Evolutionary conservation across 164 flowering plant species (phyloP).

Genomic region (Kingdonia uniflora): DNA sequence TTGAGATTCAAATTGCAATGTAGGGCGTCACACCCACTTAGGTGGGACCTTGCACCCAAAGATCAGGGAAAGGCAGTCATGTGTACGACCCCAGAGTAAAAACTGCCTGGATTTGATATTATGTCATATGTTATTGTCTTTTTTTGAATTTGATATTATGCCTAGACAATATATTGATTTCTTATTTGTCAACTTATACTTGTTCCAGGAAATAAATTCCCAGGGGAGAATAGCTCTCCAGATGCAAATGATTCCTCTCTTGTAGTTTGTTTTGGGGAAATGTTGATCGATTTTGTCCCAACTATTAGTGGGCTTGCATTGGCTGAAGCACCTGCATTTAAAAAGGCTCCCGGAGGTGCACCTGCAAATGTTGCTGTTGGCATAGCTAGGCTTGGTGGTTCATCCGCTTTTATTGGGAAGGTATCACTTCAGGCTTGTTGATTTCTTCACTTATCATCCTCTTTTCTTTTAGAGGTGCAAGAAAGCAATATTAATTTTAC

Average conservation of each 20-base stretch:
- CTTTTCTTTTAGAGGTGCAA: neutral
- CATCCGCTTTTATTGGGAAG: conserved; percentile 95
- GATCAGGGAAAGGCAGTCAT: too few species aligned
- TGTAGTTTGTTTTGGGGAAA: conserved; percentile 93
- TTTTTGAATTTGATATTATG: too few species aligned
- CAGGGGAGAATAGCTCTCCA: conserved; percentile 27
- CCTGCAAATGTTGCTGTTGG: conserved; percentile 99
- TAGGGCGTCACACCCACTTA: too few species aligned
- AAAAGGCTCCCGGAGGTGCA: conserved; percentile 97
- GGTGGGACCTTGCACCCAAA: too few species aligned
- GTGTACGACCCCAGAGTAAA: too few species aligned
- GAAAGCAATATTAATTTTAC: neutral
- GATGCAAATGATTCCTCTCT: conserved; percentile 42
- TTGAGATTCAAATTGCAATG: too few species aligned
- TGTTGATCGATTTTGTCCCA: conserved; percentile 96
- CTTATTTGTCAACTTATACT: conserved; percentile 21
- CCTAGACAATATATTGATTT: conserved; percentile 41
- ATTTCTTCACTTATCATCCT: neutral
- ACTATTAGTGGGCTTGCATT: conserved; percentile 69
- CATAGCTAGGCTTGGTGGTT: conserved; percentile 87
- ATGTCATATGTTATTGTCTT: too few species aligned
- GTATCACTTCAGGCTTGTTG: conserved; percentile 21
- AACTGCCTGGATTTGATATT: too few species aligned
- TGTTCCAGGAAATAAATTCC: conserved; percentile 43
- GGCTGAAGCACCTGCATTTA: conserved; percentile 90